Conservation (phyloP, 129 eudicot genomes). For the Arctium minus region DNA sequence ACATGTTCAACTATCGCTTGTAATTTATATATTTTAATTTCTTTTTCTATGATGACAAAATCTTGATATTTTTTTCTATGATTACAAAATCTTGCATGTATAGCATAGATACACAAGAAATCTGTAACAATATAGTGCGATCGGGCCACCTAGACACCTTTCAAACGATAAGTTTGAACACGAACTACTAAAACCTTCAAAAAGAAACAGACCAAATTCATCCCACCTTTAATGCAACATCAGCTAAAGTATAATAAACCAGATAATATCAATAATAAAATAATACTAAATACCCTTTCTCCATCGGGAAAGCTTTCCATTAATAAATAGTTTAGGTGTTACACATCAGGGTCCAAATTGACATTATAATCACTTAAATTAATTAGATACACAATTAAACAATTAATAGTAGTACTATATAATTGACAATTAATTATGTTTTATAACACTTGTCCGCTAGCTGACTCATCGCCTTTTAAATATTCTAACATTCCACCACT, state of each 20-base stretch:
- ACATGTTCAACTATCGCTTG: too few species aligned
- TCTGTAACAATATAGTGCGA: constrained; percentile 14
- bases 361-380: constrained; percentile 29
- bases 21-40: too few species aligned
- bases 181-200: constrained; percentile 25
- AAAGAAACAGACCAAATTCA: constrained; percentile 39
- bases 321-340: constrained; percentile 29
- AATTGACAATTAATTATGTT: constrained; percentile 16
- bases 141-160: constrained; percentile 25
- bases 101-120: neutral
- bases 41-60: too few species aligned
- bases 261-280: constrained; percentile 6
- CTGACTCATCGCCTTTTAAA: constrained; percentile 40
- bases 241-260: neutral
- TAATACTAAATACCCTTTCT: constrained; percentile 26
- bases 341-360: constrained; percentile 34
- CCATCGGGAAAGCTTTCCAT: constrained; percentile 29
- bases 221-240: constrained; percentile 21
- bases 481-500: constrained; percentile 40
- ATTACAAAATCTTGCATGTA: neutral
- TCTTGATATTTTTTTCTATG: too few species aligned
- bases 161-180: constrained; percentile 26
- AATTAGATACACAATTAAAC: constrained; percentile 34
- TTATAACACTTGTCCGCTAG: constrained; percentile 51
- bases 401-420: constrained; percentile 18